Base-by-base conservation (phyloP, 2,329 filamentous ascomycete genomes). In the Trichophaea hybrida region DNA sequence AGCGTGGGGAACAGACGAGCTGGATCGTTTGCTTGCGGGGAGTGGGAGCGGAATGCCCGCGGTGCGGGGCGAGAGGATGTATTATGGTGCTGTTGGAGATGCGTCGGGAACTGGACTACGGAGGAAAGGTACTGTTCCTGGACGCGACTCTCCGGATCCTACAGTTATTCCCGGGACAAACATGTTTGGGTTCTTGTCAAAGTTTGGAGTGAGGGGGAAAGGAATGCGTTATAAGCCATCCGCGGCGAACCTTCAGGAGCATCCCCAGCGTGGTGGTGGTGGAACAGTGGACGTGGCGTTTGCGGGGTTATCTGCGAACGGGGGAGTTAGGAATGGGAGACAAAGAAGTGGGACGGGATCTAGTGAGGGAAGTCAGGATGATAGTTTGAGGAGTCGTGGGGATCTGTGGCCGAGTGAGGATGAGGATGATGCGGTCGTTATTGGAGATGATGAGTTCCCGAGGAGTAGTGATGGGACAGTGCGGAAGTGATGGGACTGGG, bases 361-460 rank as follows among this genome's bases (percentile, higher is more conserved):
- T 1, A 82, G 80, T 1, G 75, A 76, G 31, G 77, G 78, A 46
- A 84, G 81, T 0, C 55, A 57, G 44, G 76, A 74, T 15, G 82
- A 80, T 68, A 84, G 81, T 4, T 71, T 83, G 35, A 83, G 81
- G 67, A 83, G 80, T 34, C 73, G 82, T 58, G 82, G 82, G 4
- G 82, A 85, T 71, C 73, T 85, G 44, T 82, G 85, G 64, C 81
- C 80, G 1, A 84, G 81, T 62, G 80, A 83, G 56, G 82, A 84
- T 65, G 55, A 57, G 44, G 81, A 82, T 66, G 82, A 85, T 71
- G 82, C 82, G 2, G 77, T 84, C 13, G 81, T 81, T 2, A 72
- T 85, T 32, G 81, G 84, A 64, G 82, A 85, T 67, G 82, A 85
- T 74, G 51, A 31, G 59, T 63, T 32, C 24, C 50, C 50, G 50